phyloP scores from a whole-genome alignment of 768 basidiomycete genomes.

The Leccinum subtestaceum region DNA sequence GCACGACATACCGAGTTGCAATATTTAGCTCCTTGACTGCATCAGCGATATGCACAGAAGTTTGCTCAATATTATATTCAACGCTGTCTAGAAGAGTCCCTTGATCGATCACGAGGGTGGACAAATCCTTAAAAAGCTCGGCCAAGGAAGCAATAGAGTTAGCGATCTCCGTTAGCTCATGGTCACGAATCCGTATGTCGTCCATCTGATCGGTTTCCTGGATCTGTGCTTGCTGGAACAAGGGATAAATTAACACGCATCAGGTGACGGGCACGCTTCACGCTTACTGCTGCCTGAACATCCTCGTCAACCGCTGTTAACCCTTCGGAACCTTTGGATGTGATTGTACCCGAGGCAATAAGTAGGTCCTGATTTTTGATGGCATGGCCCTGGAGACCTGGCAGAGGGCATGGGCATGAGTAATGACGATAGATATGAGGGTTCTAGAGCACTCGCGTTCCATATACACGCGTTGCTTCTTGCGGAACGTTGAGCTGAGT shows the following conservation, averaged over 20 bases:
- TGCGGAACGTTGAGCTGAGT: conserved; percentile 86
- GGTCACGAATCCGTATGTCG: conserved; percentile 48
- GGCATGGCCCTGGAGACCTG: conserved; percentile 95
- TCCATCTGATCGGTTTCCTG: conserved; percentile 38
- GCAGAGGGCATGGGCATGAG: conserved; percentile 15
- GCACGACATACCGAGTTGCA: conserved; percentile 67
- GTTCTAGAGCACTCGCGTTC: conserved; percentile 66
- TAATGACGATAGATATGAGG: conserved; percentile 7
- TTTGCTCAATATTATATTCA: conserved; percentile 96
- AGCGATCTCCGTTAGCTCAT: conserved; percentile 86
- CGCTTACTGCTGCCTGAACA: conserved; percentile 76
- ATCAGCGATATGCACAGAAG: conserved; percentile 74
- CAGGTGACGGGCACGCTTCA: conserved; percentile 14
- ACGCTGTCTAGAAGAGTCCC: conserved; percentile 95
- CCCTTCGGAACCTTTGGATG: conserved; percentile 77
- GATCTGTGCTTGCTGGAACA: conserved; percentile 32
- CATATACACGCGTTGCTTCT: conserved; percentile 98
- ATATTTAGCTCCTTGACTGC: conserved; percentile 81
- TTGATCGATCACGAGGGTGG: conserved; percentile 92
- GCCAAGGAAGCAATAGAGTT: conserved; percentile 88
- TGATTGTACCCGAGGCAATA: conserved; percentile 83
- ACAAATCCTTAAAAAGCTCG: conserved; percentile 95
- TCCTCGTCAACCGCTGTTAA: conserved; percentile 89
- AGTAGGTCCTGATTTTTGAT: conserved; percentile 96
- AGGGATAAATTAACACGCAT: conserved; percentile 10